phyloP scores from a whole-genome alignment of 2,329 filamentous ascomycete genomes.

The Fusarium sambucinum region DNA sequence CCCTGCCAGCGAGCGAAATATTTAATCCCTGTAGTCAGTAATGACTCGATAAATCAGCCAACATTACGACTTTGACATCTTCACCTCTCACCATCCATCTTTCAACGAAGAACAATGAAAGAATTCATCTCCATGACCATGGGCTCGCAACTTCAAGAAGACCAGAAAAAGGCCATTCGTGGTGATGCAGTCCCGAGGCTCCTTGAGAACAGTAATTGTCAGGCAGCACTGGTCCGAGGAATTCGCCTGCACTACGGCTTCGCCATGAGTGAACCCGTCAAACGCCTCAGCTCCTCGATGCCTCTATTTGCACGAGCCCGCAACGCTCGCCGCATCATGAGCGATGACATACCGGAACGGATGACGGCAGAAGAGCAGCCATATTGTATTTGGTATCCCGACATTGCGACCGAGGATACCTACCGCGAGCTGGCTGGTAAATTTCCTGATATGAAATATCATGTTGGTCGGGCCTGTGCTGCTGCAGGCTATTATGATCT shows the following conservation, averaged over 20 bases:
- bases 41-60: too few relatives aligned
- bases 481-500: slow-evolving; percentile 14
- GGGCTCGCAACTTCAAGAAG: neutral
- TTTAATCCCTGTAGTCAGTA: too few relatives aligned
- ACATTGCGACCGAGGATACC: slow-evolving; percentile 6
- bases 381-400: slow-evolving; percentile 29
- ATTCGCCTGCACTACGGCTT: slow-evolving; percentile 11
- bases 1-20: too few relatives aligned
- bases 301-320: neutral
- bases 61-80: too few relatives aligned
- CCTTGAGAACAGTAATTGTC: neutral
- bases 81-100: neutral
- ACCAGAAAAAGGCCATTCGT: neutral
- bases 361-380: slow-evolving; percentile 1
- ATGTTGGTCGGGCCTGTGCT: slow-evolving; percentile 23
- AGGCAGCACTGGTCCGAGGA: neutral
- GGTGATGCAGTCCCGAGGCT: slow-evolving; percentile 4
- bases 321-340: slow-evolving; percentile 29
- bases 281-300: neutral
- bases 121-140: neutral
- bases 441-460: slow-evolving; percentile 13
- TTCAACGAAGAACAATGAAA: neutral
- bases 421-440: neutral
- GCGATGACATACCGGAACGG: slow-evolving; percentile 1
- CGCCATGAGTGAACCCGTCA: slow-evolving; percentile 3